Base-by-base conservation (phyloP, 1,284 basidiomycete species). In the Cryptococcus hybrid region DNA sequence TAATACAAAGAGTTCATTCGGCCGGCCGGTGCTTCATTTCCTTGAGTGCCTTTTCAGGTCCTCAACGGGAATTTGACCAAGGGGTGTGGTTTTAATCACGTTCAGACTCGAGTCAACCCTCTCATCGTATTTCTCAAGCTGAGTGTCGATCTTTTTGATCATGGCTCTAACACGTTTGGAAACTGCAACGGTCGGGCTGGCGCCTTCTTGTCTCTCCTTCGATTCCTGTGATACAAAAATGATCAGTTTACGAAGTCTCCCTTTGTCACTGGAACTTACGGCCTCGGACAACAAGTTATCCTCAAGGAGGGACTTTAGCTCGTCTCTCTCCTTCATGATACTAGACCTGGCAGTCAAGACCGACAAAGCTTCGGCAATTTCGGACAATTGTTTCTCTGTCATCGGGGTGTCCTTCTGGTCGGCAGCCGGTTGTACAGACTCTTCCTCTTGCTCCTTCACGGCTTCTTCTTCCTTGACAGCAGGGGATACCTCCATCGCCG, bases 351-450 rank as follows among this genome's bases (percentile, higher is more conserved):
- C 89, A 15, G 91, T 94, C 52, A 98, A 82, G 67, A 99, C 85
- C 6, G 89, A 88, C 52, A 99, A 81, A 1, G 95, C 92, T 70
- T 96, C 93, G 48, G 89, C 88, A 47, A 99, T 85, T 78, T 99
- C 95, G 69, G 88, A 88, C 30, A 99, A 84, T 74, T 99, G 96
- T 74, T 99, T 95, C 40, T 90, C 86, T 5, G 93, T 99, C 95
- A 99, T 98, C 55, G 92, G 87, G 37, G 92, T 92, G 65, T 89
- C 85, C 57, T 84, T 84, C 15, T 73, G 66, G 7, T 44, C 43
- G 43, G 43, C 43, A 42, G 39, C 39, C n/a, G 72, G 68, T 65
- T 80, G 80, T 24, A 76, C 69, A 35, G 51, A 24, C 43, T 55
- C 58, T 40, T 57, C 48, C 24, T 24, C 24, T 24, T 24, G 24